Evolutionary conservation across 805 yeast genomes (phyloP).

Genomic region (Wickerhamomyces sydowiorum): DNA sequence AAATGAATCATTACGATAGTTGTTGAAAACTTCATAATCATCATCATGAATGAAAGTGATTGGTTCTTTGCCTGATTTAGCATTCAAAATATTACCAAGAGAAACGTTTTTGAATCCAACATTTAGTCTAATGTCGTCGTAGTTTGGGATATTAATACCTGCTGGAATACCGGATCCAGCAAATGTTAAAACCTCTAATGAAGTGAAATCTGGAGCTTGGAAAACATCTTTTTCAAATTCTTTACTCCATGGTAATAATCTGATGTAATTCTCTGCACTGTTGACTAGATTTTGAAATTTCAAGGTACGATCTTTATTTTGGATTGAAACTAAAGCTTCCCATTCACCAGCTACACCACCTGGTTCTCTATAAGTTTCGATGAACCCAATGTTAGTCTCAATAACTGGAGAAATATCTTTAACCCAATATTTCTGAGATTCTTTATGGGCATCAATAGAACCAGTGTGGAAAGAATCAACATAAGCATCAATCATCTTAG

Average conservation of each 20-base stretch:
- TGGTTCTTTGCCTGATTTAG: constrained; percentile 64
- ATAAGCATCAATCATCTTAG: constrained; percentile 59
- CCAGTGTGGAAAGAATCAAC: constrained; percentile 72
- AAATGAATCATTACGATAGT: constrained; percentile 75
- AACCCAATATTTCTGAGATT: constrained; percentile 84
- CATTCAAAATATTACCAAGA: constrained; percentile 76
- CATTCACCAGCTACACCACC: constrained; percentile 90
- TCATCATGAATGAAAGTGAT: constrained; percentile 56
- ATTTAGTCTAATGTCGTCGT: constrained; percentile 80
- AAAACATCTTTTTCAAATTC: constrained; percentile 78
- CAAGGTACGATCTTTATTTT: constrained; percentile 78
- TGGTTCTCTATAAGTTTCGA: constrained; percentile 91
- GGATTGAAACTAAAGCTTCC: constrained; percentile 90
- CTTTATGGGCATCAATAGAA: constrained; percentile 77
- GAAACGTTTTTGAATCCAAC: constrained; percentile 88
- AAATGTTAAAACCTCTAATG: constrained; percentile 83
- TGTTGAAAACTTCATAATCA: constrained; percentile 53
- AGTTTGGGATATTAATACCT: constrained; percentile 89
- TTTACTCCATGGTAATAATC: constrained; percentile 70
- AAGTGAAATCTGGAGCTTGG: constrained; percentile 89
- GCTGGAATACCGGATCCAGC: constrained; percentile 91
- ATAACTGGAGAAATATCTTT: constrained; percentile 76
- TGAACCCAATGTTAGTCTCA: constrained; percentile 83
- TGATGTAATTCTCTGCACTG: constrained; percentile 59
- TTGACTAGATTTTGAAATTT: constrained; percentile 69